These are phyloP conservation scores for Picochlorum sp. DNA, from an alignment of 139 green algal species.

Conservation along the genomic window DNA sequence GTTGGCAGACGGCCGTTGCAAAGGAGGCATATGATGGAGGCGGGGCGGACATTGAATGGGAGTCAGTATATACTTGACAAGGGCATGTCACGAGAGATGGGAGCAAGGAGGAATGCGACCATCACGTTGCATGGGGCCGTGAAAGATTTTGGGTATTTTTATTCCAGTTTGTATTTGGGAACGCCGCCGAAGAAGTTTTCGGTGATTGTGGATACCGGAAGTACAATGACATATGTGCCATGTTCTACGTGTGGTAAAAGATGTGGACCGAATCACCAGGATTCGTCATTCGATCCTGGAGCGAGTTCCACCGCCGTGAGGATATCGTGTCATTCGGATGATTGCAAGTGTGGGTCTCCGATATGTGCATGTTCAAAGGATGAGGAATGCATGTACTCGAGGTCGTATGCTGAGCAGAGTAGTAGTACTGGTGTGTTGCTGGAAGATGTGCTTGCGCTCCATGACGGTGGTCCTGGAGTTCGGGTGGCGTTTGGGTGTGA, in stretches of 20 bases:
- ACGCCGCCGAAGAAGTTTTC: slow-evolving; percentile 66
- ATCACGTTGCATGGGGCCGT: slow-evolving; percentile 57
- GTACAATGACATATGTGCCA: slow-evolving; percentile 88
- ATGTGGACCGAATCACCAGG: slow-evolving; percentile 57
- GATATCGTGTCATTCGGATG: slow-evolving; percentile 45
- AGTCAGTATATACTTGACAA: no score
- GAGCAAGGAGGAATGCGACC: slow-evolving; percentile 27
- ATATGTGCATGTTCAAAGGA: slow-evolving; percentile 43
- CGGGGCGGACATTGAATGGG: no score
- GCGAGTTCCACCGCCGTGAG: slow-evolving; percentile 38
- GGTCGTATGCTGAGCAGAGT: slow-evolving; percentile 76
- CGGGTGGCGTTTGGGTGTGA: slow-evolving; percentile 75
- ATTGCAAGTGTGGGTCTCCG: slow-evolving; percentile 66
- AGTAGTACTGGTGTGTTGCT: slow-evolving; percentile 66
- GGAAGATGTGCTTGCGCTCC: slow-evolving; percentile 44
- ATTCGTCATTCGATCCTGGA: slow-evolving; percentile 53
- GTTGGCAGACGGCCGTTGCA: no score
- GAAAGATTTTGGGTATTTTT: slow-evolving; percentile 82
- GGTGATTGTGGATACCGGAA: slow-evolving; percentile 94
- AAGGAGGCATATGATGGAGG: no score
- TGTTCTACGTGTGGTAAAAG: slow-evolving; percentile 56
- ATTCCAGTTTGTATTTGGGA: slow-evolving; percentile 66
- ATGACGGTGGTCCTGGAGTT: slow-evolving; percentile 25
- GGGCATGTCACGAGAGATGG: not conserved
- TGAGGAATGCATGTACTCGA: slow-evolving; percentile 66